Evolutionary conservation across 495 filamentous ascomycete genomes (phyloP).

Genomic region (Aspergillus homomorphus): DNA sequence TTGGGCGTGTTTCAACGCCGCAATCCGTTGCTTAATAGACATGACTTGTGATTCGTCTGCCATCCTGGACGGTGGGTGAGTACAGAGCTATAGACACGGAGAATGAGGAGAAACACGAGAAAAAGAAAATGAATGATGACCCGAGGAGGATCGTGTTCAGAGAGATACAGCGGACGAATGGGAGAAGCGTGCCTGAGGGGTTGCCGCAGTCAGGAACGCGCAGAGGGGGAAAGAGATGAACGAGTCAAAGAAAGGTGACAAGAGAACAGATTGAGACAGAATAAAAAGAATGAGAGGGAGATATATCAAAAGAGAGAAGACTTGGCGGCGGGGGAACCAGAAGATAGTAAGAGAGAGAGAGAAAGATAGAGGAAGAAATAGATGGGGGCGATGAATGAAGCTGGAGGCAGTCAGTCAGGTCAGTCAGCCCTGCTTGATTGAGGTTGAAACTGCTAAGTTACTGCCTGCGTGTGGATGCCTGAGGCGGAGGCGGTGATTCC

Average conservation of each 20-base stretch:
- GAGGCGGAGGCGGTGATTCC: slow-evolving; percentile 1
- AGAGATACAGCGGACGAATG: neutral
- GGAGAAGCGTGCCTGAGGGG: neutral
- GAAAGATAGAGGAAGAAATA: too few relatives aligned
- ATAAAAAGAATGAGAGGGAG: neutral
- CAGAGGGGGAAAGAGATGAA: neutral
- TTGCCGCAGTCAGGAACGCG: neutral
- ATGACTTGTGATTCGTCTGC: slow-evolving; percentile 41
- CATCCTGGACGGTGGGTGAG: slow-evolving; percentile 8
- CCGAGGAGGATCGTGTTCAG: neutral
- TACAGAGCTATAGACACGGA: neutral
- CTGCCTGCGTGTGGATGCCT: neutral
- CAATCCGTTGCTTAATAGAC: slow-evolving; percentile 59
- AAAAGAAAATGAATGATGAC: neutral
- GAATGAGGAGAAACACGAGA: neutral
- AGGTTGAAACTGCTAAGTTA: neutral
- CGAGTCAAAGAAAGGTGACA: neutral
- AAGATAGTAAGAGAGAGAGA: too few relatives aligned
- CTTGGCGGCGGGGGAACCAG: too few relatives aligned
- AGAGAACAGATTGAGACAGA: neutral
- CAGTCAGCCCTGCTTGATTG: neutral
- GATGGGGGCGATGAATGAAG: neutral
- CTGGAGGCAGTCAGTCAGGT: neutral
- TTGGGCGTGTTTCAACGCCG: slow-evolving; percentile 56
- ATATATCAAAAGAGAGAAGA: neutral